Evolutionary conservation across 495 filamentous ascomycete genomes (phyloP), one percentile per base, ranked within the genome.

Genomic region (Talaromyces thailandensis): DNA sequence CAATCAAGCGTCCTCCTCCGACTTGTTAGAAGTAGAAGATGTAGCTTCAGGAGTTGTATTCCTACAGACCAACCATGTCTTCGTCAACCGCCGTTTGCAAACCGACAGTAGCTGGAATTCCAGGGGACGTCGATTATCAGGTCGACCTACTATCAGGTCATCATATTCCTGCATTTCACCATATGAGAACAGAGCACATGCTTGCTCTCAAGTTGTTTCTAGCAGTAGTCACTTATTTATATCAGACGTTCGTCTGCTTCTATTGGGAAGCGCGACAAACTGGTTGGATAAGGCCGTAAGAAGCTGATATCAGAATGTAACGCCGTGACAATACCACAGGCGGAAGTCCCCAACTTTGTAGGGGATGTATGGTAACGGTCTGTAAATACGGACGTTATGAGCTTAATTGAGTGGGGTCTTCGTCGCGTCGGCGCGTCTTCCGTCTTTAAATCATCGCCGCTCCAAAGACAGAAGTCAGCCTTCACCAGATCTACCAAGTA

Each of bases 361-460:
- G 8, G 43, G n/a, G 2, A 6, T 12, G 43, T 18, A 7, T 18
- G 8, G 43, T 48, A 48, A 48, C 16, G 11, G 2, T 18, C 6
- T 12, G 43, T 48, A 48, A 48, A 48, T 45, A 48, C n/a, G n/a
- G n/a, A n/a, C 23, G 51, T 28, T 5, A 55, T 23, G 48, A 23
- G 48, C 23, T 18, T 55, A 26, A 55, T 55, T 55, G 12, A 55
- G 12, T 26, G 51, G 43, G 35, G 35, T 40, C 43, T 23, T 23
- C 11, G 51, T 55, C 51, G 51, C 51, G 51, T 55, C 51, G 51
- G 51, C 51, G 51, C 51, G 56, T 58, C 31, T 26, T 26, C 56
- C 56, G 8, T 9, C 21, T 28, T 51, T 9, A 12, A 55, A 5
- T 28, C 8, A 28, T 55, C 51, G 9, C 14, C 23, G 1, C 24